Conservation (phyloP, 306 rosid species). For the Heteromeles arbutifolia region DNA sequence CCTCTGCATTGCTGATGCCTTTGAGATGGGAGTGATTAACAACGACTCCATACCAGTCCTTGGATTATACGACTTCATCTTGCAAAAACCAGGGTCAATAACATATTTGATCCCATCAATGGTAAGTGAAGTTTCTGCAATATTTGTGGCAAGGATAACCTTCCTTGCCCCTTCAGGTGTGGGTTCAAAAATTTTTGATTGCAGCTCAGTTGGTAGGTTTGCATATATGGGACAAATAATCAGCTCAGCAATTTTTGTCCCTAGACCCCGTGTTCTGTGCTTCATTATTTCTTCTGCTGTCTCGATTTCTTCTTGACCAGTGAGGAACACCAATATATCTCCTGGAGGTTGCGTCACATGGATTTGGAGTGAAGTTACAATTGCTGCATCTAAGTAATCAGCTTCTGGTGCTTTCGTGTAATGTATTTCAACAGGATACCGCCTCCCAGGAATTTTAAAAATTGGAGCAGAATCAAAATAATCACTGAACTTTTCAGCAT, state of each 20-base stretch:
- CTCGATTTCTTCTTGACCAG: slow-evolving; percentile 98
- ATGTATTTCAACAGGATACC: slow-evolving; percentile 87
- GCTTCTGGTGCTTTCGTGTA: slow-evolving; percentile 95
- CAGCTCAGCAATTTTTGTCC: slow-evolving; percentile 88
- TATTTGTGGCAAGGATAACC: slow-evolving; percentile 93
- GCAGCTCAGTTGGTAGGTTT: slow-evolving; percentile 88
- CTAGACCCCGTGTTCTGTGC: slow-evolving; percentile 79
- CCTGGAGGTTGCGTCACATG: slow-evolving; percentile 90
- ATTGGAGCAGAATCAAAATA: slow-evolving; percentile 95
- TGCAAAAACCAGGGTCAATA: slow-evolving; percentile 89
- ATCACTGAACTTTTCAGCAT: slow-evolving; percentile 90
- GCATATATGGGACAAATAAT: slow-evolving; percentile 96
- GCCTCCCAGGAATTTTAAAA: slow-evolving; percentile 72
- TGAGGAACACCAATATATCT: slow-evolving; percentile 82
- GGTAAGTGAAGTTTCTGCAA: slow-evolving; percentile 94
- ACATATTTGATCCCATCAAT: slow-evolving; percentile 95
- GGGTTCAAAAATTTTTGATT: slow-evolving; percentile 91
- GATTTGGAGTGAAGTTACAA: slow-evolving; percentile 85
- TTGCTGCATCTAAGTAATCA: slow-evolving; percentile 93
- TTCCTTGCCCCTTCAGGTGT: slow-evolving; percentile 97
- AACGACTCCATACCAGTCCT: slow-evolving; percentile 97
- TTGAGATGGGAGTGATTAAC: slow-evolving; percentile 75
- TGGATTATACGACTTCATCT: slow-evolving; percentile 73
- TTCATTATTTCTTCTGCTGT: slow-evolving; percentile 94
- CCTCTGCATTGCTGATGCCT: slow-evolving; percentile 94